Evolutionary conservation across 257 asterid genomes (phyloP).

Genomic region (Prunella vulgaris): DNA sequence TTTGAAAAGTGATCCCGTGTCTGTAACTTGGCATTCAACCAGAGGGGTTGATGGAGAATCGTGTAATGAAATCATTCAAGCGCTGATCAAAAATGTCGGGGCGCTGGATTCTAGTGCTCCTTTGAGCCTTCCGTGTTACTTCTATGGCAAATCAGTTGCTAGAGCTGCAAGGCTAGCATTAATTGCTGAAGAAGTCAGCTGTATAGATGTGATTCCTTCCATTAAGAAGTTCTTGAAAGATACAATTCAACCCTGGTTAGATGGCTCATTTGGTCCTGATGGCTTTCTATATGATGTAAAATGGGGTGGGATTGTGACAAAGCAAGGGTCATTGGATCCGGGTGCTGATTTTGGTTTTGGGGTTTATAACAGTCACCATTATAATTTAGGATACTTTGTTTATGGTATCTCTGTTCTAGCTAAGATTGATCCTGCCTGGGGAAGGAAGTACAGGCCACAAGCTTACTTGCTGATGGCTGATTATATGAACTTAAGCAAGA

Average conservation of each 20-base stretch:
- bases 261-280: conserved; percentile 65
- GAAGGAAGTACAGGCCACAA: conserved; percentile 63
- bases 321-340: conserved; percentile 66
- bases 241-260: conserved; percentile 90
- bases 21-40: conserved; percentile 86
- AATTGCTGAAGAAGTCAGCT: conserved; percentile 81
- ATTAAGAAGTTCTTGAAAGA: conserved; percentile 69
- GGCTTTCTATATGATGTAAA: conserved; percentile 74
- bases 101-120: conserved; percentile 43
- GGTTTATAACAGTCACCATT: conserved; percentile 80
- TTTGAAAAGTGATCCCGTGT: conserved; percentile 64
- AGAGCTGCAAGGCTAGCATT: conserved; percentile 94
- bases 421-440: conserved; percentile 87
- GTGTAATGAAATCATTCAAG: conserved; percentile 41
- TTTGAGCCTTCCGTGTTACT: conserved; percentile 67
- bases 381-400: conserved; percentile 76
- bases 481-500: conserved; percentile 64
- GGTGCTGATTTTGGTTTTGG: conserved; percentile 98
- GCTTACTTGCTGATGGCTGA: conserved; percentile 88
- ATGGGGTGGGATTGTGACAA: conserved; percentile 94
- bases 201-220: conserved; percentile 57
- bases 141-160: conserved; percentile 75
- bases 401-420: conserved; percentile 87
- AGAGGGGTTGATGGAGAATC: conserved; percentile 64
- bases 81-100: conserved; percentile 62